Conservation (phyloP, 306 rosid genomes). For the Amphicarpaea edgeworthii region DNA sequence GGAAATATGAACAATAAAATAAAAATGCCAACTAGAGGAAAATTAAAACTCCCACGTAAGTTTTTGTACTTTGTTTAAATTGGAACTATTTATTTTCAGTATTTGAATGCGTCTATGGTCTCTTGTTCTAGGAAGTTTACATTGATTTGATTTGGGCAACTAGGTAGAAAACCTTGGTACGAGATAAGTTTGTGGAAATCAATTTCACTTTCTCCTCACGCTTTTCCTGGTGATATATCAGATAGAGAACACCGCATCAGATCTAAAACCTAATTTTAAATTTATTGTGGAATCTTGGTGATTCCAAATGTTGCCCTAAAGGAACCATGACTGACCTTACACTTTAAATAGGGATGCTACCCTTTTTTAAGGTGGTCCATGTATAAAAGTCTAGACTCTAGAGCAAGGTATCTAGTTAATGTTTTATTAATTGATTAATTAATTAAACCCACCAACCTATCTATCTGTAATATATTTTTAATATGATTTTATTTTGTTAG, state of each 20-base stretch:
- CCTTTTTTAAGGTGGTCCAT: neutral
- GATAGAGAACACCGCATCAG: too few species aligned
- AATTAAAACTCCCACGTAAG: neutral
- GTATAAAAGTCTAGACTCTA: neutral
- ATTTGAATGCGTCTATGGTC: neutral
- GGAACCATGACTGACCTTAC: neutral
- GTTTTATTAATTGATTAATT: neutral
- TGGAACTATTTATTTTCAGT: neutral
- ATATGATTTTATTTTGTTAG: conserved; percentile 37
- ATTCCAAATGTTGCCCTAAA: conserved; percentile 4
- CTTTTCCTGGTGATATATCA: neutral
- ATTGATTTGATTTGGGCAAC: conserved; percentile 1
- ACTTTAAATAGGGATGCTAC: neutral
- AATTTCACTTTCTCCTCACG: conserved; percentile 31
- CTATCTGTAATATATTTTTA: neutral
- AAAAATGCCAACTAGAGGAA: neutral
- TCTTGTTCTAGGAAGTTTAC: neutral
- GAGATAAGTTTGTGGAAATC: conserved; percentile 19
- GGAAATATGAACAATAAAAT: neutral
- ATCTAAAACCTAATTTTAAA: conserved; percentile 29
- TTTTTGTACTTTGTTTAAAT: neutral
- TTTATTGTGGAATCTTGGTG: conserved; percentile 37
- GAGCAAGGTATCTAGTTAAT: neutral
- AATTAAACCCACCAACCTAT: conserved; percentile 45
- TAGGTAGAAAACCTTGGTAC: conserved; percentile 8